Evolutionary conservation across 345 rosid genomes (phyloP).

Genomic region (Isatis tinctoria): DNA sequence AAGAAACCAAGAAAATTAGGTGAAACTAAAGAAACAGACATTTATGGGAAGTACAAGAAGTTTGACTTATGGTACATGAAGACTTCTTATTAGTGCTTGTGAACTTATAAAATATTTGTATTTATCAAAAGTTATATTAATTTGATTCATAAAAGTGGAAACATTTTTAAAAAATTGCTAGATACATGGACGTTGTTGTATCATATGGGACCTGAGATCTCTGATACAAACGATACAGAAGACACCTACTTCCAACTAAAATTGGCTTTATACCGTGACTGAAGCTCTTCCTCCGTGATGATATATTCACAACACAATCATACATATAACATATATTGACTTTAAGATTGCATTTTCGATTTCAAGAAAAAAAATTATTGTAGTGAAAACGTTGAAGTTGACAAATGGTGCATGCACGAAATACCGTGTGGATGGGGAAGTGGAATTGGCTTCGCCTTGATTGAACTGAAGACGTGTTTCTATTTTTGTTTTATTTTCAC

Average conservation of each 20-base stretch:
- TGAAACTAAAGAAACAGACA: not conserved
- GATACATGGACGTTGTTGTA: not conserved
- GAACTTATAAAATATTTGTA: not conserved
- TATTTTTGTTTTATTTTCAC: no score
- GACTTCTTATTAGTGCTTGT: not conserved
- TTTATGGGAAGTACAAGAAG: not conserved
- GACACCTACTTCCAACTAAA: slow-evolving; percentile 21
- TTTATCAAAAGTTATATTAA: not conserved
- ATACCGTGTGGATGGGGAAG: not conserved
- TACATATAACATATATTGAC: not conserved
- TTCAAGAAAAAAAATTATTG: not conserved
- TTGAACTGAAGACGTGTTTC: no score
- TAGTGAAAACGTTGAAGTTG: not conserved
- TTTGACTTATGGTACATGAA: not conserved
- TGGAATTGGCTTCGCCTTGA: not conserved
- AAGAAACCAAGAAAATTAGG: not conserved
- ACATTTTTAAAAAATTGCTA: not conserved
- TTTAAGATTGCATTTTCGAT: not conserved
- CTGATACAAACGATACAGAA: not conserved
- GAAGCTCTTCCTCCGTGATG: not conserved
- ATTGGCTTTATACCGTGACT: slow-evolving; percentile 20
- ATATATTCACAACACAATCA: not conserved
- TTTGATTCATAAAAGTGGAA: not conserved
- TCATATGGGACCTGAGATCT: slow-evolving; percentile 1
- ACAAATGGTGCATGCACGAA: not conserved